Conservation (phyloP, 2,329 filamentous ascomycete species). For the Calonectria hongkongensis region DNA sequence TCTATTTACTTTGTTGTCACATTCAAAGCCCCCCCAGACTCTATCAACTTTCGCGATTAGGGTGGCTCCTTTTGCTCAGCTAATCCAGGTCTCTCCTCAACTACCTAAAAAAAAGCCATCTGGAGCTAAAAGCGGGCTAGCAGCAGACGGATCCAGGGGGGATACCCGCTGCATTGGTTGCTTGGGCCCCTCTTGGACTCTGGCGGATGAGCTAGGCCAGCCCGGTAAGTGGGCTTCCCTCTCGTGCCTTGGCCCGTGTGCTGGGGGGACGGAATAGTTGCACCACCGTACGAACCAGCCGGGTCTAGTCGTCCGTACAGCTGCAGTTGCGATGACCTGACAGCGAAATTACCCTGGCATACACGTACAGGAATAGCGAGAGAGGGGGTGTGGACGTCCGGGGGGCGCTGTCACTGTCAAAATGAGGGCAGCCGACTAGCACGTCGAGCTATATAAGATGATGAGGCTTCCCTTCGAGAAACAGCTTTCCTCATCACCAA, state of each 20-base stretch:
- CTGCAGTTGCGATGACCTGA: slow-evolving; percentile 4
- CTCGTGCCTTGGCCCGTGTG: slow-evolving; percentile 9
- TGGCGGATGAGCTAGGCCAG: slow-evolving; percentile 24
- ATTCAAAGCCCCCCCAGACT: not conserved
- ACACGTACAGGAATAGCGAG: not conserved
- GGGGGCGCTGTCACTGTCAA: not conserved
- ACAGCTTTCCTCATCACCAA: slow-evolving; percentile 14
- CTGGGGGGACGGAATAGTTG: not conserved
- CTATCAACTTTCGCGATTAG: not conserved
- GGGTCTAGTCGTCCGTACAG: slow-evolving; percentile 1
- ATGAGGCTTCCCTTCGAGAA: not conserved
- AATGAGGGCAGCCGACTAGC: not conserved
- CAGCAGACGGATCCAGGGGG: slow-evolving; percentile 16
- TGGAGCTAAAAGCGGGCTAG: slow-evolving; percentile 23
- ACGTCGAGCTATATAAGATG: slow-evolving; percentile 32
- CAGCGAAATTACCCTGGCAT: slow-evolving; percentile 15
- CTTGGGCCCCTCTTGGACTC: slow-evolving; percentile 23
- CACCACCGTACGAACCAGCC: slow-evolving; percentile 4
- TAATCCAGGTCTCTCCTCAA: not conserved
- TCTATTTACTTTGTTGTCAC: not conserved
- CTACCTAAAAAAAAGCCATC: not conserved
- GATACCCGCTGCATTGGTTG: slow-evolving; percentile 14
- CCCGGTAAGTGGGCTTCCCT: slow-evolving; percentile 5
- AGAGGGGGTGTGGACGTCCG: not conserved
- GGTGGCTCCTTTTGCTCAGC: not conserved